Evolutionary conservation across 768 basidiomycete species (phyloP).

Genomic region (Mycena alexandri): DNA sequence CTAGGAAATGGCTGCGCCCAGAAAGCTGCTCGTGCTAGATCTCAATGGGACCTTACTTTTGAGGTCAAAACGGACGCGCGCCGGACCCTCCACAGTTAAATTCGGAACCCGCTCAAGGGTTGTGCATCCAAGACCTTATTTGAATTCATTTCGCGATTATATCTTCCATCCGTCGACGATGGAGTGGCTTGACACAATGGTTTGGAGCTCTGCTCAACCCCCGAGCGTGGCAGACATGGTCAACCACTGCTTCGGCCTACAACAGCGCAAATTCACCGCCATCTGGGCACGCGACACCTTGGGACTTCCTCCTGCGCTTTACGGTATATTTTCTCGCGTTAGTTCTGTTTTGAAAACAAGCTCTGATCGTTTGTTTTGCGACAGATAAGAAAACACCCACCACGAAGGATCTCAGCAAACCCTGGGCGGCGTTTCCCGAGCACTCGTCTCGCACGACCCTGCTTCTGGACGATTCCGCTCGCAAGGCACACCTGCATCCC

Average conservation of each 20-base stretch:
- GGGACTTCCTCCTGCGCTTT: constrained; percentile 71
- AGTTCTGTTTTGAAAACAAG: background rate
- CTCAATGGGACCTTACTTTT: constrained; percentile 81
- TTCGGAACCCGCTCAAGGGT: constrained; percentile 38
- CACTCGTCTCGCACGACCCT: constrained; percentile 63
- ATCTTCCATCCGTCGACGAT: constrained; percentile 72
- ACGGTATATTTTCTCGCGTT: constrained; percentile 63
- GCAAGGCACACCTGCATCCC: constrained; percentile 58
- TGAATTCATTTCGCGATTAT: constrained; percentile 71
- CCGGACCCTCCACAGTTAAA: constrained; percentile 8
- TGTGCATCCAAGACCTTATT: constrained; percentile 74
- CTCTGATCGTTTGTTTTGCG: background rate
- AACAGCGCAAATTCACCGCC: constrained; percentile 60
- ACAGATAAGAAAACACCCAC: constrained; percentile 64
- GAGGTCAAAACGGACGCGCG: constrained; percentile 58
- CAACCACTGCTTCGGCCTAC: constrained; percentile 64
- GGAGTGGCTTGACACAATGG: constrained; percentile 84
- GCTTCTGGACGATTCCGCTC: constrained; percentile 50
- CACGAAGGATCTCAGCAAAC: constrained; percentile 79
- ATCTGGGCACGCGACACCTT: constrained; percentile 88
- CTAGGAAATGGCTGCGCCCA: constrained; percentile 36
- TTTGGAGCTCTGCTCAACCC: constrained; percentile 91
- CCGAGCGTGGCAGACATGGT: constrained; percentile 86
- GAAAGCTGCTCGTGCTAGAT: constrained; percentile 82
- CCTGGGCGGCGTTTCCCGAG: constrained; percentile 63